Base-by-base conservation (phyloP, 257 asterid genomes). In the Capsicum pubescens region DNA sequence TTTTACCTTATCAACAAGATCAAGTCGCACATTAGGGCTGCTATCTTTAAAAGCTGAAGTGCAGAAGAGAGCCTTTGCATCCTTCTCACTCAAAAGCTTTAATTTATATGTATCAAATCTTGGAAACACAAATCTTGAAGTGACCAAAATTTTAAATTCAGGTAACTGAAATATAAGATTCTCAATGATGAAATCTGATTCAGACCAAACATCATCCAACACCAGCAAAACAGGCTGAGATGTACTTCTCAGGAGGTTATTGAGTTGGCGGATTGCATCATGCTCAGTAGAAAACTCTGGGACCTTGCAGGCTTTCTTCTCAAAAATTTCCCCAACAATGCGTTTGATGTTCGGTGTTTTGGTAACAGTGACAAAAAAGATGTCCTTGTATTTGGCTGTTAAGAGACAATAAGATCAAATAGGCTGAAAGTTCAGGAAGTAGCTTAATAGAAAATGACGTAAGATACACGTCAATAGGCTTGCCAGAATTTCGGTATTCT, bases 131-230 rank as follows among this genome's bases (percentile, higher is more conserved):
- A 1, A 83, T 78, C 91, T 85, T 4, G 91, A 86, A 68, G 91
- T 88, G 26, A 87, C 88, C 86, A 88, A 59, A 71, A 88, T 60
- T 64, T 85, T 88, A 82, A 70, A 85, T 10, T 80, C 82, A 16
- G 54, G 86, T 80, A 61, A 81, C 26, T 42, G 81, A 9, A 87
- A 68, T 26, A 54, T 79, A 32, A 88, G 71, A 19, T 81, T 52
- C 80, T 85, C 84, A 13, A 88, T 68, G 15, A 86, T 32, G 5
- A 81, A 83, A 8, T 86, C 88, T 42, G 89, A 74, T 42, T 76
- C 83, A 13, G 76, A 42, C 89, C 88, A 85, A 21, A 88, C 89
- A 85, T 88, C 91, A 58, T 88, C 91, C 59, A 88, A 84, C 67
- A 88, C 91, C 56, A 88, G 82, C 59, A 88, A 69, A 21, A 68